Evolutionary conservation across 179 eudicot genomes (phyloP), one percentile per base, ranked within the genome.

Genomic region (Beta macrorhiza): DNA sequence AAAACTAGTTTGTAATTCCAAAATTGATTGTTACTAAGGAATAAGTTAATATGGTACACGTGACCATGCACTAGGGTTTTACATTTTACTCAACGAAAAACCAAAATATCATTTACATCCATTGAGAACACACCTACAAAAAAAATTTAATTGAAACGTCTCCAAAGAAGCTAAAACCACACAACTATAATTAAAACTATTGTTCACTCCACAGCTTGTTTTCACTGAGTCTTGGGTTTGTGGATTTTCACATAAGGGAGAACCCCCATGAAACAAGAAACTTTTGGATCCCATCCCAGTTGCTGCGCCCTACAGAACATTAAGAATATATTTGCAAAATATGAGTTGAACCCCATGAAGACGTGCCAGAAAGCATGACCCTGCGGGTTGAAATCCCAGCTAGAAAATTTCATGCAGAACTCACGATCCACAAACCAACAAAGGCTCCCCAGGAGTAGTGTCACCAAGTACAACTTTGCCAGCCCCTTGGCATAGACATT

Each of bases 291-390:
- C 98, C 98, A 94, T 44, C 86, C 94, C 29, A 87, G 87, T 83
- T 94, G 97, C 78, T 91, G 92, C 44, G 98, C 97, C 19, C 98
- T 97, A 78, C 98, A 93, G 81, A 89, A 94, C 98, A 94, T 94
- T 88, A 94, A 84, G 87, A 94, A 94, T 6, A 93, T 83, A 84
- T 94, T 94, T 62, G 92, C 97, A 84, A 81, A 90, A 81, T 94
- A 93, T 20, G 94, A 89, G 85, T 89, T 92, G 82, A 94, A 92
- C 52, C 94, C 97, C 94, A 93, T 91, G 72, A 91, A 88, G 76
- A 93, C 61, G 77, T 94, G 98, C 98, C 98, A 94, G 53, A 86
- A 83, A 45, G 97, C 97, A 85, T 93, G 97, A 63, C 97, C 97
- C 74, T 94, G 97, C n/a, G 98, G 98, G 82, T 94, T 91, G 83